Evolutionary conservation across 176 grass and related monocot species (phyloP).

Genomic region (Phyllostachys edulis): DNA sequence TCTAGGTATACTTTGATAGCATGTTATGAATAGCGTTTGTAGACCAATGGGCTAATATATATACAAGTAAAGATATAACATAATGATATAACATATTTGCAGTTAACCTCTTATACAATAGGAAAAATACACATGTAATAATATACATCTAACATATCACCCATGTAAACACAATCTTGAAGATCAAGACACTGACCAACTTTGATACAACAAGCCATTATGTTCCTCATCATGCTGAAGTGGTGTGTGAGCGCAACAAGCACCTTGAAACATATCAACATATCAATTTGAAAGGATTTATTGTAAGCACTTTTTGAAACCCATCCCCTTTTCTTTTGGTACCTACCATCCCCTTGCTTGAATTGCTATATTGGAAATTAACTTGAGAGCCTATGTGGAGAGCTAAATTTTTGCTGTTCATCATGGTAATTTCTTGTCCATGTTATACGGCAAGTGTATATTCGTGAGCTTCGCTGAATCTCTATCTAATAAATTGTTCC

Average conservation of each 20-base stretch:
- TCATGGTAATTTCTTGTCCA: not conserved
- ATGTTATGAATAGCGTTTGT: too few species aligned
- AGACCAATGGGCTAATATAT: too few species aligned
- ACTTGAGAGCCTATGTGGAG: not conserved
- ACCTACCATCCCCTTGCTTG: not conserved
- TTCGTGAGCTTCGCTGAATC: not conserved
- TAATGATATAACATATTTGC: too few species aligned
- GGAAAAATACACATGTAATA: too few species aligned
- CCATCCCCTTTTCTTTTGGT: conserved; percentile 2
- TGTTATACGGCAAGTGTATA: not conserved
- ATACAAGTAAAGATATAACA: too few species aligned
- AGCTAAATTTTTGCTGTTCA: not conserved
- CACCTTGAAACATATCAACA: conserved; percentile 31
- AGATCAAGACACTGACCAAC: conserved; percentile 3
- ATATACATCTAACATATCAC: too few species aligned
- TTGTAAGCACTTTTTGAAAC: conserved; percentile 41
- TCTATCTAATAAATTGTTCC: not conserved
- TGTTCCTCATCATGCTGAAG: conserved; percentile 77
- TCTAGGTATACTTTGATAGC: too few species aligned
- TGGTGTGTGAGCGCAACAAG: conserved; percentile 71
- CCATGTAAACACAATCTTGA: conserved; percentile 20
- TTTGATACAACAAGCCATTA: conserved; percentile 61
- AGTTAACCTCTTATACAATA: too few species aligned
- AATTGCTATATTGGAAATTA: not conserved
- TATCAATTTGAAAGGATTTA: conserved; percentile 81